phyloP scores from a whole-genome alignment of 192 early-diverging fungal genomes.

The Backusella westeae region DNA sequence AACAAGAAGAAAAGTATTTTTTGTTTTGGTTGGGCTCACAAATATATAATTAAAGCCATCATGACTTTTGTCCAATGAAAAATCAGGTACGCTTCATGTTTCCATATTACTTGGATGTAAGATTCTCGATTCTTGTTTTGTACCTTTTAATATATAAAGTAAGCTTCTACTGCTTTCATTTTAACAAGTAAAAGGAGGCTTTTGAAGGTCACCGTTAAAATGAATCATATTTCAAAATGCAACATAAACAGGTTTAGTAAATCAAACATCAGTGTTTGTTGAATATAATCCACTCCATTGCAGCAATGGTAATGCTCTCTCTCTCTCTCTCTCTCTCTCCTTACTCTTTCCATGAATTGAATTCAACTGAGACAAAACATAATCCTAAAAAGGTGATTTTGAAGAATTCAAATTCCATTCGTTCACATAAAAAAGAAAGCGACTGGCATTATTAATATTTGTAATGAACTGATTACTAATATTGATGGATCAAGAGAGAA shows the following conservation, averaged over 20 bases:
- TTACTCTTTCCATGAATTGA: too few species aligned
- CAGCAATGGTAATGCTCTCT: too few species aligned
- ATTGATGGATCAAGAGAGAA: not conserved
- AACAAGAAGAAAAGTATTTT: not conserved
- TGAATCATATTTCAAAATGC: too few species aligned
- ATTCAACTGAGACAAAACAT: not conserved
- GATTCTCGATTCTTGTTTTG: too few species aligned
- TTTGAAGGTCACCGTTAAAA: too few species aligned
- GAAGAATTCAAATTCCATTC: not conserved
- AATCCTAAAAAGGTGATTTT: not conserved
- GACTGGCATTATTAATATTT: not conserved
- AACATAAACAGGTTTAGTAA: too few species aligned
- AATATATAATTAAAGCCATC: not conserved
- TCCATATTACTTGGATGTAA: not conserved
- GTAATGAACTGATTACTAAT: not conserved
- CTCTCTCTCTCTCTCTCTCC: too few species aligned
- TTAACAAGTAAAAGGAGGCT: too few species aligned
- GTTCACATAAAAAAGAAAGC: not conserved
- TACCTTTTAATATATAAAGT: too few species aligned
- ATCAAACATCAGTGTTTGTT: too few species aligned
- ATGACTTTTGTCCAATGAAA: not conserved
- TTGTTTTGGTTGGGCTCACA: not conserved
- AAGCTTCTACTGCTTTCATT: too few species aligned
- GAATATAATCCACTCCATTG: too few species aligned
- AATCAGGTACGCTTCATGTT: not conserved